phyloP scores from a whole-genome alignment of 1,139 yeast genomes.

The Geotrichum carabidarum region DNA sequence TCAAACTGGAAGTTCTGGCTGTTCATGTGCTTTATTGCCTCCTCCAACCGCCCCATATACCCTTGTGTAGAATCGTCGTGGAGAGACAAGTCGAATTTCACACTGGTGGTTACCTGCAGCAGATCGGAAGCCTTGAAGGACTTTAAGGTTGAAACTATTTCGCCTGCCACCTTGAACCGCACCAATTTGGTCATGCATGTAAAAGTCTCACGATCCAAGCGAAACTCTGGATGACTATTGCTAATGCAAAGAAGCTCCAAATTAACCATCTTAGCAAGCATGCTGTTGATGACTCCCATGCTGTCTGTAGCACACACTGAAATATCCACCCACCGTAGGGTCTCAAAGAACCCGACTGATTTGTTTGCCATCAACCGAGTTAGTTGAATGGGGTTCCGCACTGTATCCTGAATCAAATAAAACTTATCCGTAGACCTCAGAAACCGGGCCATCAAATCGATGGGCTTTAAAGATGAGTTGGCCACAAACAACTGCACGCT shows the following conservation, averaged over 20 bases:
- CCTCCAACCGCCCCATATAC: conserved; percentile 1
- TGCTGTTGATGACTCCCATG: not conserved
- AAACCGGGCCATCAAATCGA: conserved; percentile 8
- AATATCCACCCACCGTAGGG: conserved; percentile 7
- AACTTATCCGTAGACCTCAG: conserved; percentile 9
- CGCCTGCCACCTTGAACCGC: conserved; percentile 11
- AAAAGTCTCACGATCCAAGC: conserved; percentile 1
- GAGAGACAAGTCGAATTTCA: conserved; percentile 9
- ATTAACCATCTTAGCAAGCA: conserved; percentile 5
- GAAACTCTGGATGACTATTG: not conserved
- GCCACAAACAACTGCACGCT: conserved; percentile 11
- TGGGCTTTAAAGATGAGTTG: conserved; percentile 3
- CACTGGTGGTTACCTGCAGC: conserved; percentile 7
- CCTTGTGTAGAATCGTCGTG: conserved; percentile 5
- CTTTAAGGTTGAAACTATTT: conserved; percentile 4
- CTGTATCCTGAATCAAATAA: conserved; percentile 10
- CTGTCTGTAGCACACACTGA: not conserved
- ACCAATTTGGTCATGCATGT: conserved; percentile 5
- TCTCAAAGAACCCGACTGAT: conserved; percentile 1
- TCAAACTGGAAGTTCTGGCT: not conserved
- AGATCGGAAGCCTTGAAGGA: conserved; percentile 4
- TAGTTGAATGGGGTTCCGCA: conserved; percentile 9
- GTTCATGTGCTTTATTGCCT: not conserved
- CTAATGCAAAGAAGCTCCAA: conserved; percentile 5
- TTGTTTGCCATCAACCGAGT: conserved; percentile 6